Evolutionary conservation across 140 eudicot genomes (phyloP).

Genomic region (Ambrosia hybrid): DNA sequence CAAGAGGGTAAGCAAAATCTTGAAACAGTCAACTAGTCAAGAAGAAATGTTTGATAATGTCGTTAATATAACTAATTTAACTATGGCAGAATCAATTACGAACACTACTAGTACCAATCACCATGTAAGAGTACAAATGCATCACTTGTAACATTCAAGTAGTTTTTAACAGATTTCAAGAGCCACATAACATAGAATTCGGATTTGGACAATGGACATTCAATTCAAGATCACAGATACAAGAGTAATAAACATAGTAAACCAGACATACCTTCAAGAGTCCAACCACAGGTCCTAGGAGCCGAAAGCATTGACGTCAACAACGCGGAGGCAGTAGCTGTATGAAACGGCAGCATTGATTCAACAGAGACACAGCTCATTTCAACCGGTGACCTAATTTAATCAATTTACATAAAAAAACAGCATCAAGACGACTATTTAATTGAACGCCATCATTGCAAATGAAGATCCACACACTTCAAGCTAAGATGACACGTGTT

Average conservation of each 20-base stretch:
- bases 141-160: background rate
- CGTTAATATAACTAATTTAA: background rate
- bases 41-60: background rate
- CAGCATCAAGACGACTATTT: background rate
- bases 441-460: background rate
- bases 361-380: constrained; percentile 48
- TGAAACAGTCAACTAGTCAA: too few species aligned
- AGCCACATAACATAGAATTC: background rate
- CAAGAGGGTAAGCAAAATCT: too few species aligned
- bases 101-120: background rate
- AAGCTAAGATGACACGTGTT: too few species aligned
- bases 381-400: constrained; percentile 70
- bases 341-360: constrained; percentile 72
- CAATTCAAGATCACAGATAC: background rate
- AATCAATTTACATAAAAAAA: background rate
- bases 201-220: background rate
- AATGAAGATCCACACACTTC: background rate
- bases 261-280: constrained; percentile 50
- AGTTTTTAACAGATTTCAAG: background rate
- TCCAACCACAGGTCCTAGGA: constrained; percentile 62
- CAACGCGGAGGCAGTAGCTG: constrained; percentile 89
- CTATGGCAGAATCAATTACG: background rate
- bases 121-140: background rate
- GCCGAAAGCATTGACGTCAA: constrained; percentile 80
- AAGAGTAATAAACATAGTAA: background rate